These are phyloP conservation scores for Backusella parvicylindrica DNA, from an alignment of 192 early-diverging fungal genomes.

Conservation along the genomic window DNA sequence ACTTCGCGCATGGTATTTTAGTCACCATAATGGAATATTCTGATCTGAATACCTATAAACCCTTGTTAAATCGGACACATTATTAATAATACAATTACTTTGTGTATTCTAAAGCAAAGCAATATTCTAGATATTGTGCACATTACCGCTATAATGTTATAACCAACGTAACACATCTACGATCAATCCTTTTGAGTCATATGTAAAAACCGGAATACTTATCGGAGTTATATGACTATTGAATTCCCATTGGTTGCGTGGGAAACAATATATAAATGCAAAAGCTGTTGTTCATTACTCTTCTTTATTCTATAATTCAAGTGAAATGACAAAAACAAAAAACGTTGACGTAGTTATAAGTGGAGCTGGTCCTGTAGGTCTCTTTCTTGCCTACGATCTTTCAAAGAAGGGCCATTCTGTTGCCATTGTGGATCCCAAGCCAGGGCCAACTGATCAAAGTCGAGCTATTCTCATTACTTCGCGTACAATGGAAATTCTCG, in stretches of 20 bases:
- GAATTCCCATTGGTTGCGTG: neutral
- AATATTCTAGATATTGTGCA: neutral
- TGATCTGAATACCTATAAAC: neutral
- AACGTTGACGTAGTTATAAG: slow-evolving; percentile 18
- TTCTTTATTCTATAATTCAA: neutral
- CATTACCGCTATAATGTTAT: neutral
- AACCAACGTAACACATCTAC: neutral
- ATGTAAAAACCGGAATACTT: neutral
- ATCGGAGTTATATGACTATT: neutral
- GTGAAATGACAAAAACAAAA: neutral
- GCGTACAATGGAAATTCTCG: slow-evolving; percentile 19
- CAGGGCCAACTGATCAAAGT: slow-evolving; percentile 11
- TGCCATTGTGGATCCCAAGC: slow-evolving; percentile 9
- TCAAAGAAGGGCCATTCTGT: slow-evolving; percentile 11
- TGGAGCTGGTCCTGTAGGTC: slow-evolving; percentile 26
- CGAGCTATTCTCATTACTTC: slow-evolving; percentile 19
- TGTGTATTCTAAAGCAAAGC: neutral
- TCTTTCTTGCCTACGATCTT: slow-evolving; percentile 17
- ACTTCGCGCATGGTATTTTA: neutral
- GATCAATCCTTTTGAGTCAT: neutral
- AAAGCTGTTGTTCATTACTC: neutral
- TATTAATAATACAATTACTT: neutral
- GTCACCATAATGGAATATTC: too few relatives aligned
- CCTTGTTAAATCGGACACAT: neutral
- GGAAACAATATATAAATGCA: neutral